A percentile compares a stretch with the other conserved stretches of the same genome.
These are phyloP conservation scores for Trapa incisa DNA, from an alignment of 345 rosid genomes.

Conservation along the genomic window DNA sequence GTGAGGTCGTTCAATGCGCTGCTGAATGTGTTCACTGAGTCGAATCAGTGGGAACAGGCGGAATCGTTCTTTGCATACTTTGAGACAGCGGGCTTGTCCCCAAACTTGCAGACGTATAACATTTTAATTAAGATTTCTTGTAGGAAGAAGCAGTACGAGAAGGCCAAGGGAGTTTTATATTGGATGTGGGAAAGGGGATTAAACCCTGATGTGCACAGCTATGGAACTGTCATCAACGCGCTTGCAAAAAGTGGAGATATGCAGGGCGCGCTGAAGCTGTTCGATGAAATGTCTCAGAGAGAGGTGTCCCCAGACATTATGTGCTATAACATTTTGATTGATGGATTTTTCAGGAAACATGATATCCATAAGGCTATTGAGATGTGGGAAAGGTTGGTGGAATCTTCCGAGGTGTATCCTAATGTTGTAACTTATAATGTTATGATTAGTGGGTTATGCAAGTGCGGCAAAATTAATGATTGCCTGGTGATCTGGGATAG, in stretches of 20 bases:
- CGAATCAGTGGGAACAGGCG: constrained; percentile 42
- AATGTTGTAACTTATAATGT: constrained; percentile 69
- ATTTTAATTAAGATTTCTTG: constrained; percentile 64
- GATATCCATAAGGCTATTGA: constrained; percentile 40
- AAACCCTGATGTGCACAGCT: constrained; percentile 47
- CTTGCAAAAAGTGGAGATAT: constrained; percentile 43
- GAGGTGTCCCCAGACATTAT: constrained; percentile 42
- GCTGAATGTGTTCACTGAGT: constrained; percentile 49
- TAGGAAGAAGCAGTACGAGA: constrained; percentile 45
- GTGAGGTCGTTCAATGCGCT: constrained; percentile 54
- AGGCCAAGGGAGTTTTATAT: constrained; percentile 39
- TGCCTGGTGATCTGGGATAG: constrained; percentile 65
- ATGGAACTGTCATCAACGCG: constrained; percentile 44
- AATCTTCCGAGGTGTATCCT: constrained; percentile 42
- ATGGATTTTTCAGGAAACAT: constrained; percentile 45
- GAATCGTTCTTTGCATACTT: constrained; percentile 40
- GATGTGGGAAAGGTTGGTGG: constrained; percentile 52
- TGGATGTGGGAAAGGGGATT: constrained; percentile 49
- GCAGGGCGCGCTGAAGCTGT: constrained; percentile 43
- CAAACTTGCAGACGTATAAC: constrained; percentile 66
- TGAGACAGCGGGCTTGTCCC: constrained; percentile 33
- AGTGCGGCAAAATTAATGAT: constrained; percentile 55
- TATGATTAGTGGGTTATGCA: constrained; percentile 75
- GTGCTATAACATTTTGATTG: constrained; percentile 68
- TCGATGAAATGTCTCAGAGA: constrained; percentile 68